These are phyloP conservation scores for Elsinoe australis DNA, from an alignment of 2,329 filamentous ascomycete genomes.

Conservation along the genomic window DNA sequence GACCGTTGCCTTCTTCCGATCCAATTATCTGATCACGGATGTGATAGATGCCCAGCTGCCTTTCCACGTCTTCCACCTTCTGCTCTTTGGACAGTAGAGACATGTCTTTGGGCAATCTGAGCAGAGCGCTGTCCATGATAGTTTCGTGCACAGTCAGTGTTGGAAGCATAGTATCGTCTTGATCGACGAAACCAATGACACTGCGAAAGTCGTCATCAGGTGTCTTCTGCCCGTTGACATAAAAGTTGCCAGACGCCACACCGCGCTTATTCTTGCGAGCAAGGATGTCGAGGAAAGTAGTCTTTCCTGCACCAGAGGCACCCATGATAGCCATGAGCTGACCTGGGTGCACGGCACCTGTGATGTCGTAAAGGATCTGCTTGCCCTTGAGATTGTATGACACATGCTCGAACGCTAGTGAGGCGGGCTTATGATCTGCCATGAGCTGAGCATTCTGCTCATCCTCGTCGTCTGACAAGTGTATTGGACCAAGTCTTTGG, in stretches of 20 bases:
- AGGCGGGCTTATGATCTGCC: slow-evolving; percentile 82
- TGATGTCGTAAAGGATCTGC: slow-evolving; percentile 70
- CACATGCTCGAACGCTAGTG: slow-evolving; percentile 81
- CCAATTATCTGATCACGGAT: slow-evolving; percentile 94
- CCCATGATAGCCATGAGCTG: slow-evolving; percentile 97
- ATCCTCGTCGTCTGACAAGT: slow-evolving; percentile 72
- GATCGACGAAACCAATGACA: slow-evolving; percentile 93
- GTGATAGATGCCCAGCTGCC: slow-evolving; percentile 86
- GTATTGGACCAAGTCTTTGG: slow-evolving; percentile 61
- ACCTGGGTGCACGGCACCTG: slow-evolving; percentile 85
- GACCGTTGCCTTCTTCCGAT: slow-evolving; percentile 86
- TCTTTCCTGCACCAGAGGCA: slow-evolving; percentile 94
- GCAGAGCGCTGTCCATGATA: slow-evolving; percentile 84
- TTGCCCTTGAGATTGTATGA: slow-evolving; percentile 82
- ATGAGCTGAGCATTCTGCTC: slow-evolving; percentile 82
- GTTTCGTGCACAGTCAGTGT: slow-evolving; percentile 97
- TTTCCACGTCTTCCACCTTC: slow-evolving; percentile 84
- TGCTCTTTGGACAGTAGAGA: slow-evolving; percentile 79
- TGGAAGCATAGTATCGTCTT: slow-evolving; percentile 93
- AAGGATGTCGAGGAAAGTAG: slow-evolving; percentile 90
- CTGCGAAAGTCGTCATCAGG: slow-evolving; percentile 76
- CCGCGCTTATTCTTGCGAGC: slow-evolving; percentile 96
- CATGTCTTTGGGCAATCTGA: slow-evolving; percentile 91
- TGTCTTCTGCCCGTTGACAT: slow-evolving; percentile 88
- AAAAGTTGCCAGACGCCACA: slow-evolving; percentile 68